Evolutionary conservation across 2,329 filamentous ascomycete genomes (phyloP).

Genomic region (Microcyclospora pomicola): DNA sequence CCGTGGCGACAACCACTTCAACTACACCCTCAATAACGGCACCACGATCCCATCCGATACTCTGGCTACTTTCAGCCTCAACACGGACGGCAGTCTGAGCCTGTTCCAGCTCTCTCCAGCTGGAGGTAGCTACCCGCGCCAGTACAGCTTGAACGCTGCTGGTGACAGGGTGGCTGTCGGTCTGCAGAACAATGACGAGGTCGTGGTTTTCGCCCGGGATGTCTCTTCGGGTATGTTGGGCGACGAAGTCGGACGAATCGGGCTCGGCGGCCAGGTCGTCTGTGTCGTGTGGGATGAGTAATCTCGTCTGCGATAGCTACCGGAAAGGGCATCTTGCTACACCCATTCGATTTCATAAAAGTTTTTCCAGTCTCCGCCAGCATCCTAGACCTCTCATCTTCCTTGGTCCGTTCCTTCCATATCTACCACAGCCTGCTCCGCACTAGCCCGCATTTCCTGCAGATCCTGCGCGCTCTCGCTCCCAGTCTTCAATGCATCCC

Average conservation of each 20-base stretch:
- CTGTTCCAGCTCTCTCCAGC: constrained; percentile 47
- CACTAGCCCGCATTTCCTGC: constrained; percentile 16
- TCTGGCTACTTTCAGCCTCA: constrained; percentile 48
- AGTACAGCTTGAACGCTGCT: constrained; percentile 51
- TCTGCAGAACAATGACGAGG: constrained; percentile 46
- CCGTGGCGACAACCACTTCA: constrained; percentile 46
- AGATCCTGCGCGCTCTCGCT: constrained; percentile 13
- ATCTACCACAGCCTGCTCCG: constrained; percentile 9
- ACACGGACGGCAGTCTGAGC: constrained; percentile 41
- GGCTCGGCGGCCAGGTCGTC: constrained; percentile 22
- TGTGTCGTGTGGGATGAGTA: constrained; percentile 20
- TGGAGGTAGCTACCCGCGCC: constrained; percentile 52
- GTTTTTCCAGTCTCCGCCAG: too few relatives aligned
- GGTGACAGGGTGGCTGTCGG: constrained; percentile 53
- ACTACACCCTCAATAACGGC: constrained; percentile 29
- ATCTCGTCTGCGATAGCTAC: too few relatives aligned
- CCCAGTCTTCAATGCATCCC: constrained; percentile 18
- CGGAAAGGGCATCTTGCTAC: too few relatives aligned
- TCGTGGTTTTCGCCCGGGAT: constrained; percentile 50
- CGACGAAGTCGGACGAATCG: constrained; percentile 25
- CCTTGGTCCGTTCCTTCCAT: background rate
- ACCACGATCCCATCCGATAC: constrained; percentile 38
- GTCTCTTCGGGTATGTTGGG: constrained; percentile 45
- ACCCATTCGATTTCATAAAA: too few relatives aligned
- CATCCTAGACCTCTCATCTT: background rate